Evolutionary conservation across 305 asterid species (phyloP).

Genomic region (Withania somnifera): DNA sequence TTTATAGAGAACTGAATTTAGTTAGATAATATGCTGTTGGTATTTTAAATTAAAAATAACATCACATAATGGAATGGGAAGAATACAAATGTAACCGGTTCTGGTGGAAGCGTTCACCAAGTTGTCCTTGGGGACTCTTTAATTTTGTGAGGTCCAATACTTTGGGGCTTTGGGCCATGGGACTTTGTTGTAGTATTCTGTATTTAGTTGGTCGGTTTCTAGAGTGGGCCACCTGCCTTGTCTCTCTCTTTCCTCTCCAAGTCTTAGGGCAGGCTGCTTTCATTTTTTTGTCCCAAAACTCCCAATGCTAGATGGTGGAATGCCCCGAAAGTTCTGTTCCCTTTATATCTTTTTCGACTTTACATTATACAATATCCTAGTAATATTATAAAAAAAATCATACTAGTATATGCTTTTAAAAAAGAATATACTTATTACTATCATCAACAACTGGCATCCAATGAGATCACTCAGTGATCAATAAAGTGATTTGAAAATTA

Average conservation of each 20-base stretch:
- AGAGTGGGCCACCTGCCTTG: neutral
- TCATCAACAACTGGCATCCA: too few relatives aligned
- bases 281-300: slow-evolving; percentile 5
- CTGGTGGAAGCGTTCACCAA: neutral
- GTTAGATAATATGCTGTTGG: too few relatives aligned
- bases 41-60: too few relatives aligned
- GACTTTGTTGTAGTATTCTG: neutral
- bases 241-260: neutral
- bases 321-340: neutral
- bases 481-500: too few relatives aligned
- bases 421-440: neutral
- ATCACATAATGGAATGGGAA: too few relatives aligned
- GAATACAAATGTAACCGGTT: too few relatives aligned
- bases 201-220: neutral
- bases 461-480: too few relatives aligned
- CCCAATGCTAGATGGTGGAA: neutral
- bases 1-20: too few relatives aligned
- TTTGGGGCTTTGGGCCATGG: neutral
- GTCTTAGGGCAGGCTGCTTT: neutral
- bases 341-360: neutral
- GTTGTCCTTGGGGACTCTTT: neutral
- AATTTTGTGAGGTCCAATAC: neutral
- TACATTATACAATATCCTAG: neutral
- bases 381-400: neutral
- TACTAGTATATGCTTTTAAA: neutral